Evolutionary conservation across 2,329 filamentous ascomycete species (phyloP).

Genomic region (Paecilomyces variotii): DNA sequence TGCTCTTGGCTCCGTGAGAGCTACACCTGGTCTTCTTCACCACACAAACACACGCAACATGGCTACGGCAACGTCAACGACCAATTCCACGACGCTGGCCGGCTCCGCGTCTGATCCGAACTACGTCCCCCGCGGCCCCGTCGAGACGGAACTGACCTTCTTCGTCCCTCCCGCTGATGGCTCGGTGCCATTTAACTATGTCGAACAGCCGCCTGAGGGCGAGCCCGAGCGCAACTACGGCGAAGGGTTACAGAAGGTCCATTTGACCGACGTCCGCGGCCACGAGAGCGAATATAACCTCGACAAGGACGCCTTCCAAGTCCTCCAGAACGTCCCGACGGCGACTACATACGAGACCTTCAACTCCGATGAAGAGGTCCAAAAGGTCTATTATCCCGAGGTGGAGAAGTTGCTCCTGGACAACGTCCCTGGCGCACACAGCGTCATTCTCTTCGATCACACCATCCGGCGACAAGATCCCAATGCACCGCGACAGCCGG

Average conservation of each 20-base stretch:
- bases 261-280: constrained; percentile 66
- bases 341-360: constrained; percentile 47
- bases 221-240: constrained; percentile 59
- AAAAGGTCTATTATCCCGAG: constrained; percentile 73
- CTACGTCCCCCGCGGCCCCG: constrained; percentile 51
- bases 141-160: constrained; percentile 58
- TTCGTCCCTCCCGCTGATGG: constrained; percentile 55
- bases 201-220: constrained; percentile 55
- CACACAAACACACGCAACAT: neutral
- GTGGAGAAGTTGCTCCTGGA: constrained; percentile 64
- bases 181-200: constrained; percentile 56
- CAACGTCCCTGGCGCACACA: constrained; percentile 56
- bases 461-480: constrained; percentile 65
- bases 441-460: constrained; percentile 76
- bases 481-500: constrained; percentile 57
- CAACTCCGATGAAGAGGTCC: constrained; percentile 63
- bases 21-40: too few species aligned
- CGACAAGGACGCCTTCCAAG: constrained; percentile 67
- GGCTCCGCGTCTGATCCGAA: constrained; percentile 18
- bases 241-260: constrained; percentile 43
- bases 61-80: constrained; percentile 9
- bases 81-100: constrained; percentile 15
- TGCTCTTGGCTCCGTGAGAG: neutral
- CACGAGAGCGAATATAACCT: constrained; percentile 58
- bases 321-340: constrained; percentile 51